Conservation (phyloP, 176 grass and related monocot genomes). For the Rhynchospora tenuis region DNA sequence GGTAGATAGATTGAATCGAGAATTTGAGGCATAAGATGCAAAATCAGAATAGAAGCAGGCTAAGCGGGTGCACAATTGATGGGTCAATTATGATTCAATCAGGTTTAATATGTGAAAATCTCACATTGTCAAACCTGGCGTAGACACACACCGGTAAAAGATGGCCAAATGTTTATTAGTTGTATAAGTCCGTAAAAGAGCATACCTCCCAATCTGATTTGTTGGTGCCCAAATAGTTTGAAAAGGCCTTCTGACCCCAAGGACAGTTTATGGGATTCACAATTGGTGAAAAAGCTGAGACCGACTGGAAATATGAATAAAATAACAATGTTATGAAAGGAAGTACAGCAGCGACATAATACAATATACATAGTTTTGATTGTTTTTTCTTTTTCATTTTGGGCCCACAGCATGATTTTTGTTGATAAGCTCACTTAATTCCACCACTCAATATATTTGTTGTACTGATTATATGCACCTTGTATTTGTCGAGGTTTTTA, state of each 20-base stretch:
- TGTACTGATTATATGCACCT: constrained; percentile 35
- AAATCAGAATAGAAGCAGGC: background rate
- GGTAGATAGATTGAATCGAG: background rate
- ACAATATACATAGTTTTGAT: background rate
- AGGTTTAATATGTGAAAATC: background rate
- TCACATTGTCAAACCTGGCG: background rate
- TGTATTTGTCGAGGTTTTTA: constrained; percentile 92
- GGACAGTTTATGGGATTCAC: constrained; percentile 81
- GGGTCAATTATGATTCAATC: background rate
- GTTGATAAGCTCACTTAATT: background rate
- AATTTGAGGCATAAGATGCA: background rate
- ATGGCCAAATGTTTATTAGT: background rate
- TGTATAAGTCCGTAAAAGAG: background rate
- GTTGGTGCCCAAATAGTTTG: constrained; percentile 76
- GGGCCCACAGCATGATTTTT: background rate
- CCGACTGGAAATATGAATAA: constrained; percentile 52
- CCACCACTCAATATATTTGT: background rate
- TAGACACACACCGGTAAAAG: background rate
- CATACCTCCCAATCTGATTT: constrained; percentile 81
- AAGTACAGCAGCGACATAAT: background rate
- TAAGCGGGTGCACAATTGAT: background rate
- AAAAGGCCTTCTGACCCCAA: constrained; percentile 96
- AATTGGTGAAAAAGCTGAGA: constrained; percentile 84
- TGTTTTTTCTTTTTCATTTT: background rate
- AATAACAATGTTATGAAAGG: constrained; percentile 1